These are phyloP conservation scores for Brassica rapa DNA, from an alignment of 345 rosid species.

Conservation along the genomic window DNA sequence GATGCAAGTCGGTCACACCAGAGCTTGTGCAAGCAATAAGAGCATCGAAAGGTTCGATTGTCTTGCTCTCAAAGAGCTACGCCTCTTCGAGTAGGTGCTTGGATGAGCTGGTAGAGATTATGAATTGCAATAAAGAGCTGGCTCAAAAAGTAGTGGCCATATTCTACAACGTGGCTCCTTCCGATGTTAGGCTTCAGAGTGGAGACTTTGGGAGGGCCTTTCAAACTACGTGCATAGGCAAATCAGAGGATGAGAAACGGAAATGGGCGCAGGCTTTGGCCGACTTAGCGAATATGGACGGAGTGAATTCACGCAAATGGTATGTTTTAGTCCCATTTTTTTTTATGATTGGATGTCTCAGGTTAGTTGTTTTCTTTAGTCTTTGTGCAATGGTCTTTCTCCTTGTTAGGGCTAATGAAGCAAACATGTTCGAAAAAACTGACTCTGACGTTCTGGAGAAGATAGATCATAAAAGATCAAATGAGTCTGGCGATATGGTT, in stretches of 20 bases:
- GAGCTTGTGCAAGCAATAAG: background rate
- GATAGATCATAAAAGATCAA: background rate
- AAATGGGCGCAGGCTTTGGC: background rate
- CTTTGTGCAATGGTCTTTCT: background rate
- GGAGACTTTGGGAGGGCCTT: background rate
- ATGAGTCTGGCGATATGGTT: background rate
- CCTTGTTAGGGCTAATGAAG: background rate
- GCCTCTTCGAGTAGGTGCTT: constrained; percentile 5
- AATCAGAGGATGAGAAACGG: background rate
- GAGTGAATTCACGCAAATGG: background rate
- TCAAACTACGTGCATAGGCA: background rate
- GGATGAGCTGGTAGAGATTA: constrained; percentile 1
- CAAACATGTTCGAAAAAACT: background rate
- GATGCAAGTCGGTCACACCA: background rate
- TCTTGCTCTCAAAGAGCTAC: background rate
- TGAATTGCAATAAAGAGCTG: background rate
- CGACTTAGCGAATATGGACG: background rate
- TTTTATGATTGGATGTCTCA: background rate
- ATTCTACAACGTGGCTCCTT: background rate
- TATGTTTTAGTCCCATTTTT: background rate
- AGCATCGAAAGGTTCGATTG: background rate
- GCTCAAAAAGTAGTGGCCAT: background rate
- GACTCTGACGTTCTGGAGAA: background rate
- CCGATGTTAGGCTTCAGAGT: background rate
- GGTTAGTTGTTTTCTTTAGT: background rate